Evolutionary conservation across 169 alveolate species (phyloP).

Genomic region (Cytauxzoon felis): DNA sequence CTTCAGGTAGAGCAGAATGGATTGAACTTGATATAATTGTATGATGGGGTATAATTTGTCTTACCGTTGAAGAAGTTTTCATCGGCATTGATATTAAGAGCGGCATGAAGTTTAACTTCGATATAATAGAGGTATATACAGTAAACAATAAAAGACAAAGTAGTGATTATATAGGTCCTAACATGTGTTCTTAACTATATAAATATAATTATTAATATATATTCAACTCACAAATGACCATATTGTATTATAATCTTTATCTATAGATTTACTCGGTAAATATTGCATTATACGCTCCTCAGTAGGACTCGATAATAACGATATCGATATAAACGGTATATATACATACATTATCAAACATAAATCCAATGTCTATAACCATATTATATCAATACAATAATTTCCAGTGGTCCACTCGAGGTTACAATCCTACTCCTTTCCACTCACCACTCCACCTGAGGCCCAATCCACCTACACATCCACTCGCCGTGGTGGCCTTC

Average conservation of each 20-base stretch:
- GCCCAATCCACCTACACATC: too few relatives aligned
- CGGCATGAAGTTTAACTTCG: background rate
- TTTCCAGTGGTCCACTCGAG: background rate
- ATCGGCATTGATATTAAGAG: background rate
- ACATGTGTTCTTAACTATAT: slow-evolving; percentile 40
- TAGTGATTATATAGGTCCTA: slow-evolving; percentile 20
- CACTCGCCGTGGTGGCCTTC: too few relatives aligned
- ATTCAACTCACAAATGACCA: background rate
- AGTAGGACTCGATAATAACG: slow-evolving; percentile 51
- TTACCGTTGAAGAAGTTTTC: slow-evolving; percentile 7
- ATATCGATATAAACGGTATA: slow-evolving; percentile 36
- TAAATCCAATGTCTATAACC: slow-evolving; percentile 20
- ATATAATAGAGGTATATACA: slow-evolving; percentile 10
- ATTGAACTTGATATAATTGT: background rate
- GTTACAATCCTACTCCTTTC: too few relatives aligned
- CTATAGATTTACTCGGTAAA: slow-evolving; percentile 40
- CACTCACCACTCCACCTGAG: too few relatives aligned
- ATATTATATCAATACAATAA: background rate
- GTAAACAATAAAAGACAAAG: slow-evolving; percentile 5
- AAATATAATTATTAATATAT: background rate
- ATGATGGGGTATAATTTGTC: background rate
- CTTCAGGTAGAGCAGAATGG: background rate
- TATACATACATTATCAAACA: slow-evolving; percentile 27
- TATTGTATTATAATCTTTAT: background rate
- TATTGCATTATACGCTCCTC: slow-evolving; percentile 37